Conservation (phyloP, 2,329 filamentous ascomycete genomes). For the Aspergillus calidoustus region DNA sequence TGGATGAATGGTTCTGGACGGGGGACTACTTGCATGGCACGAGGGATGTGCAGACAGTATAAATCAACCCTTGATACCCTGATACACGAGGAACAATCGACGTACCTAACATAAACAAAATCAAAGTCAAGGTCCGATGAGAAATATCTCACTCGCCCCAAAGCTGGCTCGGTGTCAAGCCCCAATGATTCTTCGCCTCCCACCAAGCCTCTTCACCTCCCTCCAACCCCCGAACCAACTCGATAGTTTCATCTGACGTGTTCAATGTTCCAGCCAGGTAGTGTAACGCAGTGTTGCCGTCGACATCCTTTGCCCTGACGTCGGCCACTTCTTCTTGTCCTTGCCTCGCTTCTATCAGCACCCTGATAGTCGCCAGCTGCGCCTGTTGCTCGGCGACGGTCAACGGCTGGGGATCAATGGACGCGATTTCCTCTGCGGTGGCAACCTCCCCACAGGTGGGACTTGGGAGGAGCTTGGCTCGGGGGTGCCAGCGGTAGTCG, state of each 20-base stretch:
- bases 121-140: no score
- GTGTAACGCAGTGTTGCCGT: slow-evolving; percentile 23
- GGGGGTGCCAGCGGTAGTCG: slow-evolving; percentile 1
- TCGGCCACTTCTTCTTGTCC: slow-evolving; percentile 3
- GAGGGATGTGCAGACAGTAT: no score
- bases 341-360: neutral
- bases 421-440: neutral
- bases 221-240: slow-evolving; percentile 9
- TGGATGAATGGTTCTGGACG: neutral
- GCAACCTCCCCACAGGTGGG: neutral
- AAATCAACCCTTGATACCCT: no score
- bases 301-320: slow-evolving; percentile 18
- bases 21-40: neutral
- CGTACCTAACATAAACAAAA: no score
- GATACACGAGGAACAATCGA: no score
- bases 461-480: slow-evolving; percentile 5
- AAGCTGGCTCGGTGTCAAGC: slow-evolving; percentile 8
- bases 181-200: neutral
- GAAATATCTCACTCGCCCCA: neutral
- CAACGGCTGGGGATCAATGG: neutral
- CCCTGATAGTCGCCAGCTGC: slow-evolving; percentile 10
- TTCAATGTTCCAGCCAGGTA: slow-evolving; percentile 20
- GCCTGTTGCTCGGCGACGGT: slow-evolving; percentile 14
- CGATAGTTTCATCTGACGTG: slow-evolving; percentile 4
- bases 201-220: slow-evolving; percentile 9